phyloP scores from a whole-genome alignment of 148 eudicot genomes.

The Silene uniflora region DNA sequence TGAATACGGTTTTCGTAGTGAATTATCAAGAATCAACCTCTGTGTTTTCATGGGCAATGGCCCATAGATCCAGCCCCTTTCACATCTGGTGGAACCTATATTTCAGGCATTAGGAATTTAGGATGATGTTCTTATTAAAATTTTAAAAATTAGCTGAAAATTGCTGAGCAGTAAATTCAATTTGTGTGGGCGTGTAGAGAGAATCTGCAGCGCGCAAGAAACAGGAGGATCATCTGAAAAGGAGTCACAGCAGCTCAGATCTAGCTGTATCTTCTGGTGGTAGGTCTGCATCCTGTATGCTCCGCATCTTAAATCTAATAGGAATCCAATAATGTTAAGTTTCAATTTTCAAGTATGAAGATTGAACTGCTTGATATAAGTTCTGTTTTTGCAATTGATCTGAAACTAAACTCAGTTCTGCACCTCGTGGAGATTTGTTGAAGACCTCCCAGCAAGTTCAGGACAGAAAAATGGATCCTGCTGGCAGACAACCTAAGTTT shows the following conservation, averaged over 20 bases:
- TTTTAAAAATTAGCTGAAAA: not conserved
- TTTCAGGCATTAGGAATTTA: too few species aligned
- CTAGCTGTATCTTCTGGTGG: conserved; percentile 33
- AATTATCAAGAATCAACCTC: too few species aligned
- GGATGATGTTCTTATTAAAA: not conserved
- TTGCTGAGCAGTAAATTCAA: not conserved
- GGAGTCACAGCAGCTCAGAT: conserved; percentile 31
- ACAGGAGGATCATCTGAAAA: conserved; percentile 36
- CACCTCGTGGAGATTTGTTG: conserved; percentile 40
- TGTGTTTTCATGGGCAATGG: too few species aligned
- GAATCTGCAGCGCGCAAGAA: conserved; percentile 77
- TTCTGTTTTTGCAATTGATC: conserved; percentile 22
- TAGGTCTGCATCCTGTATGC: conserved; percentile 32
- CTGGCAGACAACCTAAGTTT: conserved; percentile 17
- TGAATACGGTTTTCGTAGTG: too few species aligned
- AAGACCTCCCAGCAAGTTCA: conserved; percentile 20
- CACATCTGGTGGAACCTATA: too few species aligned
- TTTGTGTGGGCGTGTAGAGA: conserved; percentile 39
- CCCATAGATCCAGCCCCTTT: too few species aligned
- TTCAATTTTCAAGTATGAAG: conserved; percentile 1
- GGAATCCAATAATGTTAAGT: not conserved
- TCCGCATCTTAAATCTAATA: not conserved
- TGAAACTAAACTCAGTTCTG: conserved; percentile 31
- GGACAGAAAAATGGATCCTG: conserved; percentile 17
- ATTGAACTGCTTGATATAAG: not conserved